Evolutionary conservation across 495 filamentous ascomycete species (phyloP), one percentile per base, ranked within the genome.

Genomic region (Penicillium chermesinum): DNA sequence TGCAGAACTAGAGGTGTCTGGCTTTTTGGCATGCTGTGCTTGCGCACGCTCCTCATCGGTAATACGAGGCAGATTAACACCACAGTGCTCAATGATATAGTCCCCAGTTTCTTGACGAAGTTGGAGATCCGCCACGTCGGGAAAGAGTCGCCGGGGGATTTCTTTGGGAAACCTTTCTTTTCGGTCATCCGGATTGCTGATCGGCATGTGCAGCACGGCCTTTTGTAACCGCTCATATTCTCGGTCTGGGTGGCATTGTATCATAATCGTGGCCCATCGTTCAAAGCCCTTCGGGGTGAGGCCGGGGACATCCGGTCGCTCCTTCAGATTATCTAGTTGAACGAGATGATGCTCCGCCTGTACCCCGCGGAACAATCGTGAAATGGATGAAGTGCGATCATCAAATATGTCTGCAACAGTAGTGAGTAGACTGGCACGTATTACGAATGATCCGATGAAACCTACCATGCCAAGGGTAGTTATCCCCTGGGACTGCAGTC

Each of bases 251-350:
- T 89, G 76, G 12, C 87, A 85, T 55, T 81, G 80, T 40, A 95
- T 85, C 66, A 86, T 74, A 16, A 81, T 67, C 0, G 86, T 89
- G 62, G 86, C 81, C 82, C 87, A 95, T 44, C 68, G 68, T 49
- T 85, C 76, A 62, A 95, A 97, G 2, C 91, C 91, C 21, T 73
- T 57, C 2, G 87, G 85, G 1, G 91, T 95, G 13, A 96, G 72
- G 12, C 78, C 85, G 2, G 91, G 91, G 25, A 89, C 76, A 37
- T 77, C 77, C 3, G 91, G 88, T 44, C 74, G 65, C 39, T 79
- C 73, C 10, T 73, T 71, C 13, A 75, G 55, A 22, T 76, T 70
- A 17, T 74, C 66, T 5, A 16, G 8, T 51, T 89, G 91, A 1
- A 95, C 78, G 10, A 95, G 77, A 64, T 91, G 86, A 58, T 95